Percentiles rank a stretch among this genome's conserved stretches.
Evolutionary conservation across 1,139 yeast species (phyloP).

Genomic region (Pichia sp.): DNA sequence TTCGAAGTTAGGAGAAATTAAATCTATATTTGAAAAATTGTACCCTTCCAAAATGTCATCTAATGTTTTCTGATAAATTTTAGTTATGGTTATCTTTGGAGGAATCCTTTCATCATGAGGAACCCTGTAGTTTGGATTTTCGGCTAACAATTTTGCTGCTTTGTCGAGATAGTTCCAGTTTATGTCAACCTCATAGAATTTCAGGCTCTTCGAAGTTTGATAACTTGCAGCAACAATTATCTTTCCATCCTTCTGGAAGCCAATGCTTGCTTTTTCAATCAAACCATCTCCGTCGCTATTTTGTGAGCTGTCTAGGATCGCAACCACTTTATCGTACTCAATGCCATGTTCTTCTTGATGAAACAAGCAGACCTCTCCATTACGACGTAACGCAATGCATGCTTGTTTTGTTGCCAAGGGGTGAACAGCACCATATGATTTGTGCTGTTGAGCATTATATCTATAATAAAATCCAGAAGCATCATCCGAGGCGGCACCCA

Average conservation of each 20-base stretch:
- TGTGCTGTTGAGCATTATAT: constrained; percentile 57
- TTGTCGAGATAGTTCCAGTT: constrained; percentile 61
- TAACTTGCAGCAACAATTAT: constrained; percentile 50
- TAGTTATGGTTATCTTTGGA: constrained; percentile 23
- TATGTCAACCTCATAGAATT: constrained; percentile 45
- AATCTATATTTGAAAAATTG: constrained; percentile 34
- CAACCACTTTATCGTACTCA: constrained; percentile 45
- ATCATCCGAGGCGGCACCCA: constrained; percentile 34
- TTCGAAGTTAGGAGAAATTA: constrained; percentile 43
- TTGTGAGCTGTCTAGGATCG: constrained; percentile 20
- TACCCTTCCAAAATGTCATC: constrained; percentile 21
- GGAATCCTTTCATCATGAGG: constrained; percentile 40
- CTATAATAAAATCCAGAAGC: constrained; percentile 36
- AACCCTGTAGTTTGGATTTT: constrained; percentile 51
- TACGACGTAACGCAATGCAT: constrained; percentile 59
- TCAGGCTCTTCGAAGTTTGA: constrained; percentile 38
- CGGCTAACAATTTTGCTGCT: constrained; percentile 46
- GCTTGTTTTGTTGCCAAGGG: constrained; percentile 71
- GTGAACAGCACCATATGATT: constrained; percentile 61
- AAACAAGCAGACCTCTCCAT: constrained; percentile 57
- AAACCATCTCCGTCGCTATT: constrained; percentile 11
- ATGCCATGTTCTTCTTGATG: constrained; percentile 62
- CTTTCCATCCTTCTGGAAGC: constrained; percentile 49
- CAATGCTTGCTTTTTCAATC: constrained; percentile 54
- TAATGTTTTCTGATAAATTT: constrained; percentile 22